Base-by-base conservation (phyloP, 345 rosid genomes). In the Pelargonium nanum region DNA sequence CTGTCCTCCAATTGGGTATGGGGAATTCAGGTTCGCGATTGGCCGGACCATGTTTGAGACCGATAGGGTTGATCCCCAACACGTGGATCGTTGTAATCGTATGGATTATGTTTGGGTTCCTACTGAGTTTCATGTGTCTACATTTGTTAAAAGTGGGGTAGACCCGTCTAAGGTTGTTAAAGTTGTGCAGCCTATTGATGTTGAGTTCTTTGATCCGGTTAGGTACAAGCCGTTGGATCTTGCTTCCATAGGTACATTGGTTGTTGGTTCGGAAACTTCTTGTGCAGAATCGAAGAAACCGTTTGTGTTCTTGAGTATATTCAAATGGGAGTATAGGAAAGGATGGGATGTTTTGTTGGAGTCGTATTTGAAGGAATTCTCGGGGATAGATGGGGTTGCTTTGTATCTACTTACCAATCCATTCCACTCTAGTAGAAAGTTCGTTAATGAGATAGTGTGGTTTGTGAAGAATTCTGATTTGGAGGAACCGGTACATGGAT, bases 21-120 rank as follows among this genome's bases (percentile, higher is more conserved):
- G 50, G 9, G 69, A 70, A 53, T 81, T 73, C 65, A 53, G 61
- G 72, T 70, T 63, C 56, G 83, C 88, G 24, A 74, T 91, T 28
- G 91, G 97, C 24, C 80, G 97, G 73, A 91, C 96, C 23, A 88
- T 91, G 96, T 91, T 91, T 61, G 97, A 91, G 76, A 88, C 88
- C 57, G 88, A 88, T 70, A 75, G 91, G 61, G 77, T 91, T 21
- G 86, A 70, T 75, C 58, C 13, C n/a, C 75, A 74, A 55, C 96
- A 91, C 50, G 88, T 81, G 2, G 61, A 68, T 30, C 69, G 94
- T 16, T 88, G 94, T 61, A 88, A 88, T 57, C 60, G 63, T 26
- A 86, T 91, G 96, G 83, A 91, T 75, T 77, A 67, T 22, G 82
- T 91, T 17, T 88, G 96, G 96, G 91, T 91, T 77, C 97, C 97